Base-by-base conservation (phyloP, 148 eudicot genomes). In the Camellia granthamiana region DNA sequence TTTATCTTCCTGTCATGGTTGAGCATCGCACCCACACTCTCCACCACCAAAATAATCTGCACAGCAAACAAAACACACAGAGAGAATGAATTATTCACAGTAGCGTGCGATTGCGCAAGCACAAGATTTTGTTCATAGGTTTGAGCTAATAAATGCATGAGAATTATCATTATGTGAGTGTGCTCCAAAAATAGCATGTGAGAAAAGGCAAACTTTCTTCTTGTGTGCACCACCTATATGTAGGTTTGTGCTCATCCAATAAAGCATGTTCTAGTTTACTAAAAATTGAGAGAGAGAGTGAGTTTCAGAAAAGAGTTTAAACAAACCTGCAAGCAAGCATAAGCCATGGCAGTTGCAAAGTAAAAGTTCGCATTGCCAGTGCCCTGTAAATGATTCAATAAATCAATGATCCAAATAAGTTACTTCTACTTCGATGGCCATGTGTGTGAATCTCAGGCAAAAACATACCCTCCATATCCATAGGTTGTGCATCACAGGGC, bases 301-400 rank as follows among this genome's bases (percentile, higher is more conserved):
- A 76, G 55, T 12, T 14, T 23, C 51, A 74, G 15, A 30, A 55
- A 19, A 42, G 47, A 44, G 47, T 59, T 30, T 41, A 30, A 77
- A 82, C 89, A 78, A 84, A 95, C 98, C 98, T 95, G 96, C 81
- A 95, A 88, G 81, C 94, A 92, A 81, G 93, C 92, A 83, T 90
- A 93, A 38, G 90, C 96, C 82, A 90, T 91, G 63, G 93, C 96
- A 84, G 97, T 95, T 58, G 97, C 97, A 81, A 83, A 96, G 85
- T 96, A 96, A 86, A 96, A 96, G 87, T 96, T 96, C 67, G 99
- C 99, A 88, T 96, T 96, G 41, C 99, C 99, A 77, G 99, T 96
- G 51, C 99, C 99, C 99, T 95, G 91, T 77, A 84, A 82, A 66
- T 81, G 54, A 69, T 47, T 30, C n/a, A 65, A 62, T 18, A 69